These are phyloP conservation scores for Amborella trichopoda DNA, from an alignment of 164 flowering plant genomes.

Conservation along the genomic window DNA sequence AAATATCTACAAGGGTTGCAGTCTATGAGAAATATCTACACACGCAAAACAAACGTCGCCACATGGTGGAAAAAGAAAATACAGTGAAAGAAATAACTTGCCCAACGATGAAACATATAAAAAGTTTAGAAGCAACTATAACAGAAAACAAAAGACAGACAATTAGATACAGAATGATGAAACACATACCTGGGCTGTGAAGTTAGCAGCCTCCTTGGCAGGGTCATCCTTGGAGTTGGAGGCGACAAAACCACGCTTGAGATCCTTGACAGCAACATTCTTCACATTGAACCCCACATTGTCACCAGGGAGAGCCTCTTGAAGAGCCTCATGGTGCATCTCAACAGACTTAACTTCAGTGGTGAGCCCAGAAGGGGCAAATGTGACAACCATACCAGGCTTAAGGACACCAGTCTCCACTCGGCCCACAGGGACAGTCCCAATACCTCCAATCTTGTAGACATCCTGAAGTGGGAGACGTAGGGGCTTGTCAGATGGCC, in stretches of 20 bases:
- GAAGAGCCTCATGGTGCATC: constrained; percentile 57
- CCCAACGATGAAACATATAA: too few relatives aligned
- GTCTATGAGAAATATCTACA: too few relatives aligned
- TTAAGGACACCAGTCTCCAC: constrained; percentile 44
- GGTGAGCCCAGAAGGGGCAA: constrained; percentile 45
- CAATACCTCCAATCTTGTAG: constrained; percentile 58
- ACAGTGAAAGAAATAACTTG: too few relatives aligned
- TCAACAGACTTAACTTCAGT: constrained; percentile 60
- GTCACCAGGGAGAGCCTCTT: constrained; percentile 51
- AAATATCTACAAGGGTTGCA: too few relatives aligned
- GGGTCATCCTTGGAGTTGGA: constrained; percentile 58
- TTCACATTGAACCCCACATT: constrained; percentile 52
- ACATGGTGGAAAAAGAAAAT: too few relatives aligned
- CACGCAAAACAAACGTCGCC: too few relatives aligned
- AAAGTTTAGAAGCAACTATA: too few relatives aligned
- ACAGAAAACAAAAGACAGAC: too few relatives aligned
- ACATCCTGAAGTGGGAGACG: constrained; percentile 57
- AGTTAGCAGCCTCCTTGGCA: constrained; percentile 19
- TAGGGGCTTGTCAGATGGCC: constrained; percentile 56
- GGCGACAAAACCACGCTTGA: constrained; percentile 48
- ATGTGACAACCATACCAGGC: constrained; percentile 53
- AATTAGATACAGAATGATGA: too few relatives aligned
- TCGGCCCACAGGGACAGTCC: constrained; percentile 50
- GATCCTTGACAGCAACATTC: constrained; percentile 51
- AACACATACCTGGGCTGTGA: too few relatives aligned